These are phyloP conservation scores for Flueggea neowawraea DNA, from an alignment of 441 rosid species.

Conservation along the genomic window DNA sequence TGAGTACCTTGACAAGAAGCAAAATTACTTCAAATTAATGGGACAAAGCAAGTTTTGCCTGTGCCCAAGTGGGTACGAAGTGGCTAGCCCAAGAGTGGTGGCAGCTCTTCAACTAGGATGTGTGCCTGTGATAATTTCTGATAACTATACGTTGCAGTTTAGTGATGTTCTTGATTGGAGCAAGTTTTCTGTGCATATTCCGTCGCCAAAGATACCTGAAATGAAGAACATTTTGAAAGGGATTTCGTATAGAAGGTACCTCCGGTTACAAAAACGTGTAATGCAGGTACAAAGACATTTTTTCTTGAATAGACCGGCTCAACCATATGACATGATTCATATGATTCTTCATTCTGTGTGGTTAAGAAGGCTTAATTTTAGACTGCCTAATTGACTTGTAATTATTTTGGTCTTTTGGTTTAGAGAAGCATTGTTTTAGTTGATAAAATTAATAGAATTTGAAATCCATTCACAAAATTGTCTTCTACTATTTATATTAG, in stretches of 20 bases:
- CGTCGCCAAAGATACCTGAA: constrained; percentile 47
- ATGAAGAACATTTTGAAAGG: constrained; percentile 53
- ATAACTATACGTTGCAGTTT: constrained; percentile 64
- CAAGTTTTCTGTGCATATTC: constrained; percentile 51
- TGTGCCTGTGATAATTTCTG: constrained; percentile 51
- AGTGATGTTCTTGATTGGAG: constrained; percentile 78
- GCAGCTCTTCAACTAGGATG: constrained; percentile 33
- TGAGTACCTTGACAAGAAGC: constrained; percentile 27
- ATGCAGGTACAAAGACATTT: constrained; percentile 56
- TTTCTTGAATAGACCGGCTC: constrained; percentile 58
- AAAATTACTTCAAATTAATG: constrained; percentile 31
- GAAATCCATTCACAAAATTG: too few relatives aligned
- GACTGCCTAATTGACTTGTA: not conserved
- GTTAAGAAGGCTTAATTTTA: constrained; percentile 70
- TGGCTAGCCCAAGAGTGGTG: constrained; percentile 44
- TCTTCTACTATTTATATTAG: too few relatives aligned
- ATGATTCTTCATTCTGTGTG: constrained; percentile 83
- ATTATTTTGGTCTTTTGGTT: too few relatives aligned
- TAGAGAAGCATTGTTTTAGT: too few relatives aligned
- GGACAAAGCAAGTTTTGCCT: constrained; percentile 43
- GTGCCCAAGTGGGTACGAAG: constrained; percentile 62
- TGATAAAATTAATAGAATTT: too few relatives aligned
- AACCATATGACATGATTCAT: constrained; percentile 62
- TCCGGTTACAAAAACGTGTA: constrained; percentile 40
- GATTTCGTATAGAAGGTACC: constrained; percentile 35